Base-by-base conservation (phyloP, 768 basidiomycete genomes). In the Macrolepiota fuliginosa region DNA sequence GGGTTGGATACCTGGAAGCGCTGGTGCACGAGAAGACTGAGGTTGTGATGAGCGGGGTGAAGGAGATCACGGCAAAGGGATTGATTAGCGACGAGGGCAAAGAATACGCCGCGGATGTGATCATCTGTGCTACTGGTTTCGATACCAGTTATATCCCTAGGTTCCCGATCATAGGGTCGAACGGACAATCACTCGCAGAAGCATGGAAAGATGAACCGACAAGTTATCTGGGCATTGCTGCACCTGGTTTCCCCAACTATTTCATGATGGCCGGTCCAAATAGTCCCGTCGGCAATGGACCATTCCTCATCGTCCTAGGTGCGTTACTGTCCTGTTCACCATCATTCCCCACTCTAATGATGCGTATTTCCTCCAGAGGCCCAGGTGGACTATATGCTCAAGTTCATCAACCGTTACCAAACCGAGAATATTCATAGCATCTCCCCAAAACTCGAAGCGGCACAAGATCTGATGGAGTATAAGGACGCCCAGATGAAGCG, bases 81-180 rank as follows among this genome's bases (percentile, higher is more conserved):
- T 68, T 66, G 54, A 25, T 73, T 15, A 65, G 65, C 39, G 66
- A 58, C 1, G 59, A 73, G 40, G 71, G 69, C 10, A 51, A 63
- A 51, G 70, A 73, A 47, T 66, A 72, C 52, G 58, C 67, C 19
- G 57, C 73, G 7, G 74, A 75, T 62, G 67, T 70, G 5, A 54
- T 74, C 10, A 69, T 76, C 47, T 76, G 74, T 55, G 74, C 73
- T 9, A 74, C 73, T 13, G 74, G 74, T 0, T 72, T 76, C 53
- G 65, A 74, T 58, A 73, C 71, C 3, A 67, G 69, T 2, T 74
- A 65, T 58, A 67, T 62, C 53, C 73, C 74, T 50, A 67, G 69
- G 2, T 76, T 76, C 50, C 68, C 69, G 4, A 54, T 76, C 4
- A 63, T 72, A 25, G 74, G 73, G 5, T 50, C 55, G 13, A 57